phyloP scores from a whole-genome alignment of 176 grass and related monocot species.

The Puya raimondii region DNA sequence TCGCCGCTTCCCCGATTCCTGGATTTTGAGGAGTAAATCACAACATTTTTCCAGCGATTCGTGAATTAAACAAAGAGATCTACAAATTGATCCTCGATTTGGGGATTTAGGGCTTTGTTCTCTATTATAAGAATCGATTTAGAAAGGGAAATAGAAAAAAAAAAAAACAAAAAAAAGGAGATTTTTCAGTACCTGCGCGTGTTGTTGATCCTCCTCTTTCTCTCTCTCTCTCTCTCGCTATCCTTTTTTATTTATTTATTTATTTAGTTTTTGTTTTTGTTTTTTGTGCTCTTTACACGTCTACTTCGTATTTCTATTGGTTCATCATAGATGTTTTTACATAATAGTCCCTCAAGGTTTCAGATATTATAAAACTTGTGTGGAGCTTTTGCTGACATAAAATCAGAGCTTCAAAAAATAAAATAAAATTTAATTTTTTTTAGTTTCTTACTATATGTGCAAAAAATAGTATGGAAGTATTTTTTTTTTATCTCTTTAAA shows the following conservation, averaged over 20 bases:
- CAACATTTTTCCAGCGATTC: neutral
- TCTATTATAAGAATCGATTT: neutral
- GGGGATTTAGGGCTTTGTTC: neutral
- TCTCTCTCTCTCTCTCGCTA: neutral
- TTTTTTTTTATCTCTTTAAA: too few species aligned
- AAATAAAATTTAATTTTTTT: too few species aligned
- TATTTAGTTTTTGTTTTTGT: neutral
- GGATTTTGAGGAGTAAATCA: neutral
- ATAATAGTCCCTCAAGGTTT: too few species aligned
- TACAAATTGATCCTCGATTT: slow-evolving; percentile 1
- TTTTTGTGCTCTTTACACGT: too few species aligned
- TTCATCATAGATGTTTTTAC: too few species aligned
- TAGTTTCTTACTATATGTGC: too few species aligned
- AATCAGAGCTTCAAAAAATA: too few species aligned
- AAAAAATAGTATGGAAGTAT: too few species aligned
- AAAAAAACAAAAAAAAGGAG: neutral
- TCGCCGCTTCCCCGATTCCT: neutral
- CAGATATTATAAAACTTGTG: too few species aligned
- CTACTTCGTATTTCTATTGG: too few species aligned
- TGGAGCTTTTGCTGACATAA: too few species aligned
- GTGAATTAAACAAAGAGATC: neutral
- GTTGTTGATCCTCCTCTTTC: neutral
- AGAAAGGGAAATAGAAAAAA: neutral
- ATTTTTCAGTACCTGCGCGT: neutral
- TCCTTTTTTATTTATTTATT: neutral